phyloP scores from a whole-genome alignment of 768 basidiomycete species.

The Agrocybe pediades region DNA sequence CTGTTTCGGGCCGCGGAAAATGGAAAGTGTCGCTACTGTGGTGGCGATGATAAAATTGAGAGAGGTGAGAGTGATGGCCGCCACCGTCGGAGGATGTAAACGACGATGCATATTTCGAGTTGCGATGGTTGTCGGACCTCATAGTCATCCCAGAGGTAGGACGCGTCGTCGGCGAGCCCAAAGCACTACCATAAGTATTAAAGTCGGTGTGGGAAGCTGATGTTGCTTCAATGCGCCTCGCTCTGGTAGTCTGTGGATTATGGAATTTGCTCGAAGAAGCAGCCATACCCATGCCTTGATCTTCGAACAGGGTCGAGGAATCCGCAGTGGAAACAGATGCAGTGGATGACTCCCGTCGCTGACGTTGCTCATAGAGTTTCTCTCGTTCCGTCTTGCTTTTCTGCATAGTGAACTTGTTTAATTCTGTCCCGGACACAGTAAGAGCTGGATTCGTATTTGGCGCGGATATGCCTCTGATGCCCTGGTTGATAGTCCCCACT shows the following conservation, averaged over 20 bases:
- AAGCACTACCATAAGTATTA: slow-evolving; percentile 39
- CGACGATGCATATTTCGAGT: slow-evolving; percentile 66
- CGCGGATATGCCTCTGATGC: slow-evolving; percentile 70
- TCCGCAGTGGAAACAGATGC: slow-evolving; percentile 55
- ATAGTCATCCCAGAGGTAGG: slow-evolving; percentile 52
- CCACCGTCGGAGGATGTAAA: slow-evolving; percentile 46
- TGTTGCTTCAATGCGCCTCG: slow-evolving; percentile 60
- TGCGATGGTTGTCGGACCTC: slow-evolving; percentile 57
- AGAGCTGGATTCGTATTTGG: slow-evolving; percentile 84
- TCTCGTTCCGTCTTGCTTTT: slow-evolving; percentile 58
- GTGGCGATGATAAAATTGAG: slow-evolving; percentile 57
- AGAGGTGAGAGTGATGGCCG: slow-evolving; percentile 46
- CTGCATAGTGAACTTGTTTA: slow-evolving; percentile 61
- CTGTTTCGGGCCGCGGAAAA: slow-evolving; percentile 75
- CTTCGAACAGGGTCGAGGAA: slow-evolving; percentile 61
- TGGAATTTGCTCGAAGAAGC: slow-evolving; percentile 31
- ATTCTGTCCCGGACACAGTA: slow-evolving; percentile 68
- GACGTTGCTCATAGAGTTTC: slow-evolving; percentile 43
- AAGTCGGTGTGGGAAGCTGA: slow-evolving; percentile 60
- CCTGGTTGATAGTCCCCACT: slow-evolving; percentile 56
- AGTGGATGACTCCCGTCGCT: slow-evolving; percentile 52
- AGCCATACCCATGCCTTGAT: slow-evolving; percentile 36
- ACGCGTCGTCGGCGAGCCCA: slow-evolving; percentile 43
- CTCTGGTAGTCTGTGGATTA: slow-evolving; percentile 37
- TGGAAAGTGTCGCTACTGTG: slow-evolving; percentile 57